A percentile compares a stretch with the other conserved stretches of the same genome.
Conservation (phyloP, 2,329 filamentous ascomycete species). For the Alternaria sp. region DNA sequence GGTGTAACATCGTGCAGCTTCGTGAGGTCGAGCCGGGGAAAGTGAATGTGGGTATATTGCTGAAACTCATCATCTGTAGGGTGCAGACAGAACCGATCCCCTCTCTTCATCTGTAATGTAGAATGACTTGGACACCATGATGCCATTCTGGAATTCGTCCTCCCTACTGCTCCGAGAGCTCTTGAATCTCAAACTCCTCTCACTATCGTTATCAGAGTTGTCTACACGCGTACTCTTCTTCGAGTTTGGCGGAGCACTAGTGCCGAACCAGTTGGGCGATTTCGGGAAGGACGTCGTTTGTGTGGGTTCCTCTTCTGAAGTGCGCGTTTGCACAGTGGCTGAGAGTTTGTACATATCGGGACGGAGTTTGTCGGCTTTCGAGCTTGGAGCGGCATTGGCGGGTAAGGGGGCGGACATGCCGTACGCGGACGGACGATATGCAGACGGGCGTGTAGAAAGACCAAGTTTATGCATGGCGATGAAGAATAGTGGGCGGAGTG, state of each 20-base stretch:
- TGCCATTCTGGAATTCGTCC: slow-evolving; percentile 33
- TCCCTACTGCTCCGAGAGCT: slow-evolving; percentile 31
- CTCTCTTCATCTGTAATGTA: slow-evolving; percentile 43
- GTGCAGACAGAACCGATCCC: slow-evolving; percentile 15
- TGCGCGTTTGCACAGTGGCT: slow-evolving; percentile 27
- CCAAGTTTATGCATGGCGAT: slow-evolving; percentile 38
- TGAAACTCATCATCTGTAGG: slow-evolving; percentile 8
- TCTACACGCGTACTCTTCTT: slow-evolving; percentile 23
- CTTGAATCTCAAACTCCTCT: slow-evolving; percentile 35
- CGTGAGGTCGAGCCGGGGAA: background rate
- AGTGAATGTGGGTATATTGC: background rate
- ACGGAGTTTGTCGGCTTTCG: slow-evolving; percentile 29
- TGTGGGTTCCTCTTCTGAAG: slow-evolving; percentile 24
- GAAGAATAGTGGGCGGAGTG: slow-evolving; percentile 47
- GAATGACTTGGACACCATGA: slow-evolving; percentile 46
- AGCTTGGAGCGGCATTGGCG: slow-evolving; percentile 12
- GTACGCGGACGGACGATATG: slow-evolving; percentile 34
- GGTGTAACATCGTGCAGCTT: background rate
- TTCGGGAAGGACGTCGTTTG: slow-evolving; percentile 3
- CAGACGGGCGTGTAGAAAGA: slow-evolving; percentile 34
- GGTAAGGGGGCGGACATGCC: slow-evolving; percentile 28
- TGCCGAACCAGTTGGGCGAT: slow-evolving; percentile 28
- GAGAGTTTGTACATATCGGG: slow-evolving; percentile 37
- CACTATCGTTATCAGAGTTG: slow-evolving; percentile 33
- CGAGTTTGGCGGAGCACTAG: slow-evolving; percentile 18